Evolutionary conservation across 257 asterid species (phyloP), one percentile per base, ranked within the genome.

Genomic region (Petunia axillaris): DNA sequence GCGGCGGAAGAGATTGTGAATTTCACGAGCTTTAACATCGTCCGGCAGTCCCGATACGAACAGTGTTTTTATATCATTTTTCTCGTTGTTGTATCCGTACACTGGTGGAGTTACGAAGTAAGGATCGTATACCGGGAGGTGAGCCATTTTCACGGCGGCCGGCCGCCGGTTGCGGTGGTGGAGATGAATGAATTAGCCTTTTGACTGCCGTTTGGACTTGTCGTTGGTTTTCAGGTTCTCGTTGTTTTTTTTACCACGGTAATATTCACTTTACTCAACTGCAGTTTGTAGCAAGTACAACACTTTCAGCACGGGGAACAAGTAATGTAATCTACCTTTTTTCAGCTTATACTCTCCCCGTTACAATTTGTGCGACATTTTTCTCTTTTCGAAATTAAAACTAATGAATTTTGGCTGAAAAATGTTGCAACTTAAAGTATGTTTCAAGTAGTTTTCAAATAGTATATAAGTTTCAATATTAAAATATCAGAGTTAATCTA

Each of bases 21-120:
- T 95, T 87, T 95, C 99, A 77, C 99, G 99, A 81, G 99, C 96
- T 88, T 90, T 93, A 81, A 95, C 96, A 87, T 95, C 99, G 87
- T 95, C 98, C 25, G 99, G 99, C 54, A 95, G 93, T 35, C 99
- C 99, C 50, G 98, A 93, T 76, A 95, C 93, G 85, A 93, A 95
- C 0, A 95, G 91, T 14, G 99, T 93, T 82, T 88, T 91, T 80
- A 95, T 93, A 65, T 90, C 92, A 64, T 81, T 86, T 52, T 89
- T 81, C 36, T 85, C 94, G 39, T 80, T 84, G 39, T 44, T 59
- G 73, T 67, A 14, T 38, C 36, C 67, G 83, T 80, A 89, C 6
- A 84, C 89, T 58, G 93, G 89, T 58, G 87, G 87, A 2, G 89
- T 84, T 65, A 87, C 76, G 87, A 85, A 91, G 89, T 86, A 90